Conservation (phyloP, 208 protist genomes). For the Crithidia fasciculata region DNA sequence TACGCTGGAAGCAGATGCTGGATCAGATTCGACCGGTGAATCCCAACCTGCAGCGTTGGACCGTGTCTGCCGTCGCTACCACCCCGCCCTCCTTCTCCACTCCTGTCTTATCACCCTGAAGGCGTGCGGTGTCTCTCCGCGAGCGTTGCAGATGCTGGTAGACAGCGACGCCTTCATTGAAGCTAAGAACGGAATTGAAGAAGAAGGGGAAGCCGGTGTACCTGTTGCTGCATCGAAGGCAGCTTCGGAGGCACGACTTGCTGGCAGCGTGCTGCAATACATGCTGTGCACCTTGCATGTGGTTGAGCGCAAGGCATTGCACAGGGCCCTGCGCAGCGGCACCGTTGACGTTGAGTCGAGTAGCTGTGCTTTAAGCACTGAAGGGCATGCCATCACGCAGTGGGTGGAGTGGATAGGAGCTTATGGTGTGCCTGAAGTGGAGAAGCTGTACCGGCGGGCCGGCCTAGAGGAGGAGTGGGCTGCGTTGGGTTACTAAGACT, state of each 20-base stretch:
- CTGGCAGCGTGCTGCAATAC: conserved; percentile 42
- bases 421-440: conserved; percentile 31
- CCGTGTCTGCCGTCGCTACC: conserved; percentile 11
- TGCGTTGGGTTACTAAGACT: conserved; percentile 14
- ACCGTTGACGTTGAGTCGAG: neutral
- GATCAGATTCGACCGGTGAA: no score
- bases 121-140: conserved; percentile 17
- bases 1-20: no score
- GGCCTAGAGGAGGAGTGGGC: conserved; percentile 25
- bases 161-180: no score
- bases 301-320: conserved; percentile 7
- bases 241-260: conserved; percentile 12
- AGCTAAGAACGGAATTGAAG: no score
- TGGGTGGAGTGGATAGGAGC: conserved; percentile 26
- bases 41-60: no score
- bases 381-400: conserved; percentile 1
- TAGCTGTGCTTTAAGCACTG: neutral
- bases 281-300: conserved; percentile 35
- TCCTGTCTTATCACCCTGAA: conserved; percentile 38
- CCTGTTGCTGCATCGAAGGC: no score
- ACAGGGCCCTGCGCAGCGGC: neutral
- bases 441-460: conserved; percentile 22
- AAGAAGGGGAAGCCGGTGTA: no score
- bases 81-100: conserved; percentile 30
- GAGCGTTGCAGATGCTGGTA: neutral